Base-by-base conservation (phyloP, 2,329 filamentous ascomycete genomes). In the Zymoseptoria brevis region DNA sequence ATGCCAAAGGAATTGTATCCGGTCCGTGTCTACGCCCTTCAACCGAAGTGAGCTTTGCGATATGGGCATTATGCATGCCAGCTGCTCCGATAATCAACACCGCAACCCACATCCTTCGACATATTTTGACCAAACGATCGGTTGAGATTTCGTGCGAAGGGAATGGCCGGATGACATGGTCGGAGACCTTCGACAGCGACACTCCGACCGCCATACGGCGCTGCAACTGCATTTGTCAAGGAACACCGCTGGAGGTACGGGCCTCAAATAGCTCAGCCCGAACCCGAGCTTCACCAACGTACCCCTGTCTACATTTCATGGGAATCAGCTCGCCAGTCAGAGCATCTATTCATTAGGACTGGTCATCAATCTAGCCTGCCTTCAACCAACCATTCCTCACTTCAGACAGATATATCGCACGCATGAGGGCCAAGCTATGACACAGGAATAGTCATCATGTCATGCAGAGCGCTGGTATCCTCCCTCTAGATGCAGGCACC, bases 21-120 rank as follows among this genome's bases (percentile, higher is more conserved):
- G 0, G 87, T 96, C 19, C 82, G 84, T 67, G 87, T 87, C 72
- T 96, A 91, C 75, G 91, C 89, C 1, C 74, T 96, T 66, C 84
- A 82, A 66, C 83, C 85, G 24, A 52, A 50, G 49, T 57, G 24
- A 45, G 56, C 2, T 16, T 45, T 45, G 13, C 13, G 35, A 45
- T 45, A 45, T n/a, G 35, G 35, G 35, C 35, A 45, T 5, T 13
- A 45, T 45, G 35, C 35, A 45, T 45, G 35, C 13, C 35, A n/a
- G 13, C 35, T n/a, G 35, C 35, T n/a, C 35, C 7, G 13, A 45
- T n/a, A 29, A 13, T 45, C 35, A 45, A 45, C 35, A 45, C 6
- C 5, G 6, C 16, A n/a, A 16, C 13, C 35, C 35, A 45, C 35
- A 45, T n/a, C 35, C 16, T 45, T n/a, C 35, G 16, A 45, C 35